A percentile compares a stretch with the other conserved stretches of the same genome.
phyloP scores from a whole-genome alignment of 495 filamentous ascomycete species.

The Penicillium canariense region DNA sequence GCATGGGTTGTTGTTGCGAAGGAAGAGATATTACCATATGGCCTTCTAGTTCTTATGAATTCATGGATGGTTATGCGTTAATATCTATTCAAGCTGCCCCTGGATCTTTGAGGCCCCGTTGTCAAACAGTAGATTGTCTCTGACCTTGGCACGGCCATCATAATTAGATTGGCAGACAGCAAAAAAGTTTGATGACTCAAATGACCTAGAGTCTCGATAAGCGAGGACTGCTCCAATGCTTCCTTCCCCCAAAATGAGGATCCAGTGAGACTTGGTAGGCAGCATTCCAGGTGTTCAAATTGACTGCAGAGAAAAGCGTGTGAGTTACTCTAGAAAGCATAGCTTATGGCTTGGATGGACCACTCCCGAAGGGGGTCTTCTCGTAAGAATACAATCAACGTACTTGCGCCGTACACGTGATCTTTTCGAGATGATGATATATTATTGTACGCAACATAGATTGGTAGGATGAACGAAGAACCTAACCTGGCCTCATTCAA shows the following conservation, averaged over 20 bases:
- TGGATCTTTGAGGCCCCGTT: neutral
- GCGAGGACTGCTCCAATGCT: neutral
- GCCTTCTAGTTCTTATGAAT: too few relatives aligned
- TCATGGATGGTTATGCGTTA: too few relatives aligned
- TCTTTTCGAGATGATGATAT: neutral
- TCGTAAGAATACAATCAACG: neutral
- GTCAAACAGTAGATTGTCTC: neutral
- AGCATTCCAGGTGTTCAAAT: too few relatives aligned
- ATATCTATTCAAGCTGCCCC: too few relatives aligned
- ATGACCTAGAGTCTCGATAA: neutral
- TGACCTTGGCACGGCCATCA: neutral
- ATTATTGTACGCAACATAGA: neutral
- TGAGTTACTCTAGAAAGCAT: neutral
- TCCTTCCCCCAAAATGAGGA: neutral
- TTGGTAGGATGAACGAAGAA: neutral
- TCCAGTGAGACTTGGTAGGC: neutral
- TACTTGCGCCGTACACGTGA: neutral
- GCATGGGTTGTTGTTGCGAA: too few relatives aligned
- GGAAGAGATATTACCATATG: too few relatives aligned
- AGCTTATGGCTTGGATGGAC: neutral
- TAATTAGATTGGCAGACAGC: neutral
- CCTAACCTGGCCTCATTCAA: neutral
- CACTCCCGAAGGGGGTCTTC: neutral
- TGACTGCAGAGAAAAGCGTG: too few relatives aligned
- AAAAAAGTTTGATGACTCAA: neutral